A percentile compares a stretch with the other conserved stretches of the same genome.
phyloP scores from a whole-genome alignment of 1,284 basidiomycete genomes.

The Pulveroboletus sp. region DNA sequence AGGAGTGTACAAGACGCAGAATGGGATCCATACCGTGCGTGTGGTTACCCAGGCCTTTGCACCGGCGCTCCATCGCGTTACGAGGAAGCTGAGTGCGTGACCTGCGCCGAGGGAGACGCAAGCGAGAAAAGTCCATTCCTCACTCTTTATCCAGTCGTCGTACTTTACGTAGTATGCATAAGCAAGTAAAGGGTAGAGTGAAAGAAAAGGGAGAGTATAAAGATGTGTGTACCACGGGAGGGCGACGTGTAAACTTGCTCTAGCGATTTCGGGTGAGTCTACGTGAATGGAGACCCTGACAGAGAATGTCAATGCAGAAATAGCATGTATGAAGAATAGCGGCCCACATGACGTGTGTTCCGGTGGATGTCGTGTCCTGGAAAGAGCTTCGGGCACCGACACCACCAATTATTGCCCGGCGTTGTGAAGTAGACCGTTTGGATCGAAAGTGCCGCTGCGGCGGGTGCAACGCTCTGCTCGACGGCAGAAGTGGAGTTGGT shows the following conservation, averaged over 20 bases:
- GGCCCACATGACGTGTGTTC: slow-evolving; percentile 24
- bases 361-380: too few species aligned
- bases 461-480: too few species aligned
- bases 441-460: too few species aligned
- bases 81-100: slow-evolving; percentile 91
- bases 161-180: slow-evolving; percentile 92
- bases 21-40: slow-evolving; percentile 47
- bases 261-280: slow-evolving; percentile 83
- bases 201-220: slow-evolving; percentile 84
- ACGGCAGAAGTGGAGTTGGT: too few species aligned
- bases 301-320: neutral
- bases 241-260: slow-evolving; percentile 78
- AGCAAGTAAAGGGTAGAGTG: slow-evolving; percentile 86
- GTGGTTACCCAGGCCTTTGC: slow-evolving; percentile 83
- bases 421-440: too few species aligned
- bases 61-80: slow-evolving; percentile 88
- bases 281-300: slow-evolving; percentile 53
- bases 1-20: neutral
- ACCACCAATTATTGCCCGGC: too few species aligned
- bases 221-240: slow-evolving; percentile 79
- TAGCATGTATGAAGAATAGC: neutral
- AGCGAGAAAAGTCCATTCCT: slow-evolving; percentile 95
- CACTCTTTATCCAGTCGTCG: slow-evolving; percentile 88
- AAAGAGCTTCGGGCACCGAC: too few species aligned
- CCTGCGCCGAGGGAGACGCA: slow-evolving; percentile 83